A percentile compares a stretch with the other conserved stretches of the same genome.
These are phyloP conservation scores for Phytophthora cactorum DNA, from an alignment of 352 stramenopile species.

Conservation along the genomic window DNA sequence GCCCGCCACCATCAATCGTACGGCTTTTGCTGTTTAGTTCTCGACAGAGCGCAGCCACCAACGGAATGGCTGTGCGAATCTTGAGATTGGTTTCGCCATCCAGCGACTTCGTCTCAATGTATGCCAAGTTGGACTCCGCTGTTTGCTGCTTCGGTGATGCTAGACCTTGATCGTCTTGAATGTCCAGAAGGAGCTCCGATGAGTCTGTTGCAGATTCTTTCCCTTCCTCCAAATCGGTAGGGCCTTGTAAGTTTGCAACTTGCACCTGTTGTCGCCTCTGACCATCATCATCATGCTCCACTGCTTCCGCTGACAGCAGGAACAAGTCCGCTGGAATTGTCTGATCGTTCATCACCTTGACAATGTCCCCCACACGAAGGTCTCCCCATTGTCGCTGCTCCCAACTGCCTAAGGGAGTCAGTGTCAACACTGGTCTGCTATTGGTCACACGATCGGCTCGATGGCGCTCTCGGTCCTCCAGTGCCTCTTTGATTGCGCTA, in stretches of 20 bases:
- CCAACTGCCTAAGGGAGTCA: slow-evolving; percentile 56
- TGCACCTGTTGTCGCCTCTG: slow-evolving; percentile 6
- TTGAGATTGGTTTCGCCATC: slow-evolving; percentile 89
- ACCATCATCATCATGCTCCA: slow-evolving; percentile 55
- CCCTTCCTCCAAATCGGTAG: slow-evolving; percentile 21
- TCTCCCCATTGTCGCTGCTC: slow-evolving; percentile 66
- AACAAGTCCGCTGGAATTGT: slow-evolving; percentile 79
- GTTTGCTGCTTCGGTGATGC: slow-evolving; percentile 14
- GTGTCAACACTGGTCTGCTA: slow-evolving; percentile 55
- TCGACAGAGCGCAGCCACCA: slow-evolving; percentile 47
- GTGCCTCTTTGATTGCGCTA: slow-evolving; percentile 79
- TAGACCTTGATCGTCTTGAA: not conserved
- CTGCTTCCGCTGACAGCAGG: slow-evolving; percentile 58
- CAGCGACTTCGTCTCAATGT: slow-evolving; percentile 87
- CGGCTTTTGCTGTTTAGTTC: slow-evolving; percentile 8
- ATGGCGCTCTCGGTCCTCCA: slow-evolving; percentile 86
- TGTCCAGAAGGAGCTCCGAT: not conserved
- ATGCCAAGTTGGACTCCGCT: slow-evolving; percentile 57
- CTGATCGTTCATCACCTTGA: slow-evolving; percentile 75
- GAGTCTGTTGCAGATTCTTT: slow-evolving; percentile 4
- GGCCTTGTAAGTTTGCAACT: not conserved
- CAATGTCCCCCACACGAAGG: slow-evolving; percentile 79
- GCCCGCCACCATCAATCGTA: slow-evolving; percentile 25
- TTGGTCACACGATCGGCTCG: slow-evolving; percentile 77
- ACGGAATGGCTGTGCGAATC: slow-evolving; percentile 74